Evolutionary conservation across 768 basidiomycete genomes (phyloP).

Genomic region (Mycena indigotica): DNA sequence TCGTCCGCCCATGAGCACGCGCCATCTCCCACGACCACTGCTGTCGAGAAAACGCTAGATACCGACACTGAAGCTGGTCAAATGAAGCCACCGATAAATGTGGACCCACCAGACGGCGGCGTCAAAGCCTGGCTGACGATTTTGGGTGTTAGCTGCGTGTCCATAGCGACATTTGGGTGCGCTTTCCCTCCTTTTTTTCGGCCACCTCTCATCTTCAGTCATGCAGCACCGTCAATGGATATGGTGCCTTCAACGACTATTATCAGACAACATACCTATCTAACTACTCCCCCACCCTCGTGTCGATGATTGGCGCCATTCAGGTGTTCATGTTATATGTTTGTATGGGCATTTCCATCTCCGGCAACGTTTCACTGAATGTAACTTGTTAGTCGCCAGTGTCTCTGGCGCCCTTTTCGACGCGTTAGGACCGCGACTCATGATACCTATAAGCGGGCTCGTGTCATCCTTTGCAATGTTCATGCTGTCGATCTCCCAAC

Average conservation of each 20-base stretch:
- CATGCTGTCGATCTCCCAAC: conserved; percentile 30
- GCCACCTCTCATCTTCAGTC: background rate
- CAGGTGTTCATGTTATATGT: conserved; percentile 31
- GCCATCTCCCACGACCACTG: no score
- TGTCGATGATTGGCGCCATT: conserved; percentile 33
- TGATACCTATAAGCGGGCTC: conserved; percentile 28
- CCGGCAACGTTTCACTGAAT: background rate
- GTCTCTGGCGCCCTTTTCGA: conserved; percentile 28
- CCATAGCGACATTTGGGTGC: conserved; percentile 25
- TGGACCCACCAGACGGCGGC: conserved; percentile 28
- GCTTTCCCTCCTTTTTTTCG: background rate
- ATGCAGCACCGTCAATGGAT: conserved; percentile 31
- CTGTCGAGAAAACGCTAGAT: no score
- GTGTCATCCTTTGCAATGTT: conserved; percentile 24
- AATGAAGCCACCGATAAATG: no score
- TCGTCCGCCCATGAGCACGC: no score
- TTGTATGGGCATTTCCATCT: conserved; percentile 8
- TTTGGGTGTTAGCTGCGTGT: conserved; percentile 18
- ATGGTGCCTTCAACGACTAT: conserved; percentile 40
- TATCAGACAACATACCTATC: conserved; percentile 31
- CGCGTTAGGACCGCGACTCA: conserved; percentile 24
- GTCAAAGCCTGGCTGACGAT: conserved; percentile 27
- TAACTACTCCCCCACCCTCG: conserved; percentile 29
- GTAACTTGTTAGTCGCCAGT: conserved; percentile 22
- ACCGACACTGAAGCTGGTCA: no score